A percentile compares a stretch with the other conserved stretches of the same genome.
Conservation (phyloP, 2,329 filamentous ascomycete species). For the Ophiostoma sp. region DNA sequence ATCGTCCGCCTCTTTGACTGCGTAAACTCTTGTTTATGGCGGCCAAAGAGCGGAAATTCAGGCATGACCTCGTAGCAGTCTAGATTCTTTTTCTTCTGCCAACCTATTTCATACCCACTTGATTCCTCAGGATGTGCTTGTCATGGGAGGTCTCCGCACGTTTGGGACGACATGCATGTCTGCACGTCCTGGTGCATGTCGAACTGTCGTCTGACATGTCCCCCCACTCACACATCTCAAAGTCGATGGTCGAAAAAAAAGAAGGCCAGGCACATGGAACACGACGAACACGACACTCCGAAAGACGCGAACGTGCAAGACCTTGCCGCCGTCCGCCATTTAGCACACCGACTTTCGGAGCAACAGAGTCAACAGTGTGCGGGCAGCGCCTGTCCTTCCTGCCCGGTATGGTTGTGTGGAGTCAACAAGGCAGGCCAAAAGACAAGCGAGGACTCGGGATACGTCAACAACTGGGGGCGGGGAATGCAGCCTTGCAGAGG, state of each 20-base stretch:
- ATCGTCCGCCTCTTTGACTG: not conserved
- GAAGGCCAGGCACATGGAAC: not conserved
- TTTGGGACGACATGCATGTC: not conserved
- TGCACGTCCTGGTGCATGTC: not conserved
- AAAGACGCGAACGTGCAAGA: not conserved
- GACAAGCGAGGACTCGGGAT: not conserved
- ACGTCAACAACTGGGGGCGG: not conserved
- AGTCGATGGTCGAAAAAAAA: not conserved
- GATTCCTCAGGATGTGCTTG: not conserved
- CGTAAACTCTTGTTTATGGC: not conserved
- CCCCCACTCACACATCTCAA: not conserved
- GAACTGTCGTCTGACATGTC: not conserved
- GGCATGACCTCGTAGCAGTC: not conserved
- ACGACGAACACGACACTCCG: not conserved
- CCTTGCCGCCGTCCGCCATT: not conserved
- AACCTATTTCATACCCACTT: not conserved
- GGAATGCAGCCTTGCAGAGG: conserved; percentile 2
- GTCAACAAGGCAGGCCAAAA: not conserved
- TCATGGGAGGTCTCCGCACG: not conserved
- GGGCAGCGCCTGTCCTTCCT: not conserved
- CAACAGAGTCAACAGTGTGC: not conserved
- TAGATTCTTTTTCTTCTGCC: not conserved
- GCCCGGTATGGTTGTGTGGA: not conserved
- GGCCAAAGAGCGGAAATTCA: not conserved
- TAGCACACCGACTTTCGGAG: not conserved